Evolutionary conservation across 306 rosid genomes (phyloP).

Genomic region (Datisca glomerata): DNA sequence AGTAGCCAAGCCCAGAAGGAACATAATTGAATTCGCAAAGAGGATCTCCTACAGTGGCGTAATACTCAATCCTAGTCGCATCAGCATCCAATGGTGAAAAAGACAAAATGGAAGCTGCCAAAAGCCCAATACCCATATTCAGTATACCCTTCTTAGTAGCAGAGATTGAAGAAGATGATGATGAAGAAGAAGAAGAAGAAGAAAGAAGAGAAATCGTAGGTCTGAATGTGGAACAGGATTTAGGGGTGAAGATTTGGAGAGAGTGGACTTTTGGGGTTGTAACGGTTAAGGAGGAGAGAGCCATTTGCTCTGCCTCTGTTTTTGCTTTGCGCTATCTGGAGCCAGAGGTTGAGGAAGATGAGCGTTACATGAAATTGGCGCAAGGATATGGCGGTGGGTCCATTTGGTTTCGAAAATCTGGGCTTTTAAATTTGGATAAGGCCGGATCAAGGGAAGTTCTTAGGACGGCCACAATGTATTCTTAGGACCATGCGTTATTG

Average conservation of each 20-base stretch:
- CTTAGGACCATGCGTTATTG: too few relatives aligned
- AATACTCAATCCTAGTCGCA: constrained; percentile 85
- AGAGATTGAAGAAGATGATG: constrained; percentile 16
- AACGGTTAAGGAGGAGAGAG: constrained; percentile 28
- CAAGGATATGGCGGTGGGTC: too few relatives aligned
- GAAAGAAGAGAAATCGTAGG: constrained; percentile 1
- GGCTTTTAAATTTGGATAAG: too few relatives aligned
- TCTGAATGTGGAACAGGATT: constrained; percentile 7
- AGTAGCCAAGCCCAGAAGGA: constrained; percentile 79
- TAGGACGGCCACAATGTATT: too few relatives aligned
- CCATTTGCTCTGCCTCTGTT: too few relatives aligned
- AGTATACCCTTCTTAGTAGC: constrained; percentile 18
- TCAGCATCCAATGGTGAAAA: constrained; percentile 60
- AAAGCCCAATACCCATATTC: constrained; percentile 47
- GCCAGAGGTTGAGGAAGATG: too few relatives aligned
- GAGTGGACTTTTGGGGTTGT: constrained; percentile 17
- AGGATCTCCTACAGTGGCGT: constrained; percentile 83
- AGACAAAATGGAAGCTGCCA: constrained; percentile 51
- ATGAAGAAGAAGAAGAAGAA: constrained; percentile 17
- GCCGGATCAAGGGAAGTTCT: too few relatives aligned
- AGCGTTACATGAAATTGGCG: too few relatives aligned
- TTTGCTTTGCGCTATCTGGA: too few relatives aligned
- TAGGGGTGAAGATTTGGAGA: constrained; percentile 10
- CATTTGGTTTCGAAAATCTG: too few relatives aligned
- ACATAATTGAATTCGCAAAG: constrained; percentile 55